phyloP scores from a whole-genome alignment of 495 filamentous ascomycete species.

The Hyaloscypha variabilis region DNA sequence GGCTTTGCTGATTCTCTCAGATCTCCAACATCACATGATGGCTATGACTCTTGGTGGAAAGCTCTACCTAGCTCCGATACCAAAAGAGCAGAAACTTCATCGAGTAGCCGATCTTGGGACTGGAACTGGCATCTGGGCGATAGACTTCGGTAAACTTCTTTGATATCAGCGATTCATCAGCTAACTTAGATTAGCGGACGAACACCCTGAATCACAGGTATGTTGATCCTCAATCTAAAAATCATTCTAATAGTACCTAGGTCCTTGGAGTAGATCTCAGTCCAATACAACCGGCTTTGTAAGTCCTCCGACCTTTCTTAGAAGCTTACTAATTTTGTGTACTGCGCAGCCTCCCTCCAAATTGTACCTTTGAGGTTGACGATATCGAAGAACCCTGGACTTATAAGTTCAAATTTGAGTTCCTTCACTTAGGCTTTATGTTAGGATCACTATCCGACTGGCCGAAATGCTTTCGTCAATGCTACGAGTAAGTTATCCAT shows the following conservation, averaged over 20 bases:
- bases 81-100: slow-evolving; percentile 35
- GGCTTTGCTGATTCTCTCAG: background rate
- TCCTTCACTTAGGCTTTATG: slow-evolving; percentile 28
- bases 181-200: slow-evolving; percentile 22
- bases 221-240: background rate
- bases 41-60: slow-evolving; percentile 43
- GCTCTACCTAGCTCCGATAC: slow-evolving; percentile 36
- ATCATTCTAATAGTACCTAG: background rate
- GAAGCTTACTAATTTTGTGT: background rate
- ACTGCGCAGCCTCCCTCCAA: slow-evolving; percentile 21
- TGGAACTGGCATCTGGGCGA: slow-evolving; percentile 53
- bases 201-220: slow-evolving; percentile 38
- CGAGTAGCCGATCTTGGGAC: slow-evolving; percentile 49
- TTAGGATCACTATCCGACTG: slow-evolving; percentile 10
- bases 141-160: slow-evolving; percentile 40
- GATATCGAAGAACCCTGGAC: slow-evolving; percentile 35
- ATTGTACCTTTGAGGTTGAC: slow-evolving; percentile 35
- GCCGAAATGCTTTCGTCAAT: slow-evolving; percentile 3
- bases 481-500: background rate
- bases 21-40: slow-evolving; percentile 53
- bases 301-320: background rate
- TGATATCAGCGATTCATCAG: background rate
- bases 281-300: slow-evolving; percentile 5
- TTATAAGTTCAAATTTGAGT: slow-evolving; percentile 32
- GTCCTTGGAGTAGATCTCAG: slow-evolving; percentile 56